Conservation (phyloP, 306 rosid species). For the Potentilla sterilis region DNA sequence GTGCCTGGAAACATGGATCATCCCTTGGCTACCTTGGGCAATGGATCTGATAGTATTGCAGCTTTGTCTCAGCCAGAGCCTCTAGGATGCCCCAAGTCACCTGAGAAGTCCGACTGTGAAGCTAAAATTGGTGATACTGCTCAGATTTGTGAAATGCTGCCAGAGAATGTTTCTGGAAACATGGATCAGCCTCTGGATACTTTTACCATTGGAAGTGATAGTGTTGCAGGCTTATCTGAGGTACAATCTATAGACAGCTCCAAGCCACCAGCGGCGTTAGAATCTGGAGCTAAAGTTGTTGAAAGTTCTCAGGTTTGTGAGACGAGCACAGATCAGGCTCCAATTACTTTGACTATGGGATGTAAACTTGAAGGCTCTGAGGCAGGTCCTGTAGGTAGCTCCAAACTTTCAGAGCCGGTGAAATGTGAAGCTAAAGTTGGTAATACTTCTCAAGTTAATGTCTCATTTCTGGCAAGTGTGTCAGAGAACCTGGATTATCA, state of each 20-base stretch:
- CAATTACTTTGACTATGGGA: neutral
- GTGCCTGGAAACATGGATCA: neutral
- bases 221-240: conserved; percentile 3
- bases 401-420: neutral
- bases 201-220: conserved; percentile 1
- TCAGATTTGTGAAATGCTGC: conserved; percentile 17
- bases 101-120: conserved; percentile 21
- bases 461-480: neutral
- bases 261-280: conserved; percentile 8
- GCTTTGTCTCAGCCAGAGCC: conserved; percentile 7
- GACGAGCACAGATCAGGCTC: neutral
- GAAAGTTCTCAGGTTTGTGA: conserved; percentile 25
- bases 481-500: neutral
- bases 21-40: neutral
- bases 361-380: neutral
- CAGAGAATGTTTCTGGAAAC: conserved; percentile 2
- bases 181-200: conserved; percentile 20
- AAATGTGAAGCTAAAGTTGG: conserved; percentile 1
- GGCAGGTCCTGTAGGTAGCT: conserved; percentile 16
- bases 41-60: neutral
- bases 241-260: neutral
- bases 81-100: conserved; percentile 2
- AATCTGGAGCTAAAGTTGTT: conserved; percentile 19
- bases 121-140: conserved; percentile 21
- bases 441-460: neutral